A percentile compares a stretch with the other conserved stretches of the same genome.
Evolutionary conservation across 257 asterid genomes (phyloP).

Genomic region (Fraxinus excelsior): DNA sequence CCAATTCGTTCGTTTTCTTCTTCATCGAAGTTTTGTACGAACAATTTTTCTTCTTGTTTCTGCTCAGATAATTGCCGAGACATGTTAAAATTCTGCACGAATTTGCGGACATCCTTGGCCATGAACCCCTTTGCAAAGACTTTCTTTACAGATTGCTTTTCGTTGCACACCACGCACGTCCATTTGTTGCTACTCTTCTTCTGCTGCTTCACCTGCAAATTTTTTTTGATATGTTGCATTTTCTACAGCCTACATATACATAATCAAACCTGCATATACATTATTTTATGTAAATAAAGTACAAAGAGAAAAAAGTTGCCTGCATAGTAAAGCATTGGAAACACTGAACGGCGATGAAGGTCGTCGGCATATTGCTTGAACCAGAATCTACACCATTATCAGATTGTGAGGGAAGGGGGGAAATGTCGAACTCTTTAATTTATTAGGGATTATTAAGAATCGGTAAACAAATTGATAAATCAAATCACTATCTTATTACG

Average conservation of each 20-base stretch:
- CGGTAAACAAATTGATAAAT: too few species aligned
- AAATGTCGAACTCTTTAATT: neutral
- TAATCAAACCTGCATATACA: neutral
- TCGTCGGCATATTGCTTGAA: slow-evolving; percentile 44
- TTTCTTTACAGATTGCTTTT: slow-evolving; percentile 74
- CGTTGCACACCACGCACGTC: slow-evolving; percentile 87
- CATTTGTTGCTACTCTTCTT: slow-evolving; percentile 90
- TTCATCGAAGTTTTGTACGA: neutral
- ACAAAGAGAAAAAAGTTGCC: slow-evolving; percentile 30
- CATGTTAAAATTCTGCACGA: slow-evolving; percentile 91
- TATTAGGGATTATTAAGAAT: too few species aligned
- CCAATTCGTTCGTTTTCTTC: slow-evolving; percentile 27
- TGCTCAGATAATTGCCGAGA: slow-evolving; percentile 68
- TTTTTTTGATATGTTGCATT: neutral
- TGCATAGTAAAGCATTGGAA: slow-evolving; percentile 77
- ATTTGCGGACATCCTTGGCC: slow-evolving; percentile 80
- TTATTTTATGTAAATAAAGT: neutral
- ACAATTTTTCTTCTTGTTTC: slow-evolving; percentile 2
- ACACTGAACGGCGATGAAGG: slow-evolving; percentile 68
- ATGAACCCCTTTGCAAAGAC: slow-evolving; percentile 61
- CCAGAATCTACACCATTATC: neutral
- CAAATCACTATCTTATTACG: too few species aligned
- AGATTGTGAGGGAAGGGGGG: too few species aligned
- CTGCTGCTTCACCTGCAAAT: slow-evolving; percentile 89
- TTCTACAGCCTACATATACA: neutral